phyloP scores from a whole-genome alignment of 83 land plant species.

The Thuja plicata region DNA sequence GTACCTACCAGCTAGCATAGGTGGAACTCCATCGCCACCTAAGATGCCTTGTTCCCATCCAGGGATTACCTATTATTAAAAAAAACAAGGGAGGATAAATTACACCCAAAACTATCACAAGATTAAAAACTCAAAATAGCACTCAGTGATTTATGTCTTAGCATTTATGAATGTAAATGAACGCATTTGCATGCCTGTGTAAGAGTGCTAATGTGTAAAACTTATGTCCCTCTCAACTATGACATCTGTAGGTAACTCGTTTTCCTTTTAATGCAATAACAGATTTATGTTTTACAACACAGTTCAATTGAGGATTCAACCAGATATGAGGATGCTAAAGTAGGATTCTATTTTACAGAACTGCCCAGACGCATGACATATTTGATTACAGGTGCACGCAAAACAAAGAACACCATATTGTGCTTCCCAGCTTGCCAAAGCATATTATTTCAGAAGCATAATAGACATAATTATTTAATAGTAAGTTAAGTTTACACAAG shows the following conservation, averaged over 20 bases:
- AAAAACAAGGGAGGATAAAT: not conserved
- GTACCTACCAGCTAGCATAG: constrained; percentile 74
- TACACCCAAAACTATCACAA: not conserved
- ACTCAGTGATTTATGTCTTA: not conserved
- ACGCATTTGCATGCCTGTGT: not conserved
- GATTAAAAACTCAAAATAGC: not conserved
- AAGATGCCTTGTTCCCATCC: constrained; percentile 91
- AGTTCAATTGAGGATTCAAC: not conserved
- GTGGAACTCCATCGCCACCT: constrained; percentile 80
- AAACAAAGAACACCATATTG: not conserved
- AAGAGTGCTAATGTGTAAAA: not conserved
- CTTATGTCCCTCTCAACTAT: not conserved
- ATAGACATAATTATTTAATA: not conserved
- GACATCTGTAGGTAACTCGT: not conserved
- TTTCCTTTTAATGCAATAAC: not conserved
- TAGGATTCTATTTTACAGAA: not conserved
- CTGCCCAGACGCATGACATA: not conserved
- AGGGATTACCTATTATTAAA: constrained; percentile 48
- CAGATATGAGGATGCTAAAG: not conserved
- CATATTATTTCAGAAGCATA: not conserved
- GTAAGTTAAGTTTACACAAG: not conserved
- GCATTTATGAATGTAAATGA: not conserved
- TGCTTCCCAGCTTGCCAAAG: not conserved
- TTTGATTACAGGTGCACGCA: not conserved
- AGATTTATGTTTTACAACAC: not conserved